Conservation (phyloP, 2,329 filamentous ascomycete species). For the Endothia cerciana region DNA sequence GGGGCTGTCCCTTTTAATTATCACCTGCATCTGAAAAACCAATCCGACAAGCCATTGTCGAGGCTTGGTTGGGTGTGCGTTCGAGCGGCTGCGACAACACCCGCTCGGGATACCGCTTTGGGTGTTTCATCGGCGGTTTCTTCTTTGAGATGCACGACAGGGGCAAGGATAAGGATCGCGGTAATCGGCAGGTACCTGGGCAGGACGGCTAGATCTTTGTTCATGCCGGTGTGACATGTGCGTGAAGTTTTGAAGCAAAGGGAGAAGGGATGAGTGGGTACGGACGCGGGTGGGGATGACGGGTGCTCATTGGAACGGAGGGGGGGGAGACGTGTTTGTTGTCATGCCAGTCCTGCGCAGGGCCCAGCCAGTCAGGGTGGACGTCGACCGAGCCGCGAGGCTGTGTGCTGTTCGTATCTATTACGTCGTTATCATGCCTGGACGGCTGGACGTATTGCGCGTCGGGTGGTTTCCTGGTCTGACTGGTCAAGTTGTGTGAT, state of each 20-base stretch:
- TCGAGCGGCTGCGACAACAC: not conserved
- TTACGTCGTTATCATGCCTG: constrained; percentile 17
- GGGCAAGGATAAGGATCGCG: constrained; percentile 11
- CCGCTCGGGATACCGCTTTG: constrained; percentile 26
- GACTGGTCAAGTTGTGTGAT: not conserved
- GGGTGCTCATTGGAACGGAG: constrained; percentile 6
- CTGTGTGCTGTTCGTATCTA: constrained; percentile 1
- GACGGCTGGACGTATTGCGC: not conserved
- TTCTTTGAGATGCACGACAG: constrained; percentile 11
- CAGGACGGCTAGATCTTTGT: constrained; percentile 8
- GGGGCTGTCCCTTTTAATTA: not conserved
- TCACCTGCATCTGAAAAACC: not conserved
- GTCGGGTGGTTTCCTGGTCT: not conserved
- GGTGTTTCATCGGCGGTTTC: constrained; percentile 20
- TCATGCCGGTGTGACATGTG: constrained; percentile 15
- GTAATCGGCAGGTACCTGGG: constrained; percentile 5
- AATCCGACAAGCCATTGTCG: not conserved
- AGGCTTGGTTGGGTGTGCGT: not conserved
- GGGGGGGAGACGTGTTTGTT: not conserved
- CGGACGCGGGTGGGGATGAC: not conserved
- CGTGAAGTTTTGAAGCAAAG: not conserved
- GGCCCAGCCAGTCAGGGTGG: not conserved
- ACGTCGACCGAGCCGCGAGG: not conserved
- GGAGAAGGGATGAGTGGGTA: constrained; percentile 7
- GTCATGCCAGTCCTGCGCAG: constrained; percentile 3